Evolutionary conservation across 352 stramenopile genomes (phyloP).

Genomic region (Globisporangium echinulatum): DNA sequence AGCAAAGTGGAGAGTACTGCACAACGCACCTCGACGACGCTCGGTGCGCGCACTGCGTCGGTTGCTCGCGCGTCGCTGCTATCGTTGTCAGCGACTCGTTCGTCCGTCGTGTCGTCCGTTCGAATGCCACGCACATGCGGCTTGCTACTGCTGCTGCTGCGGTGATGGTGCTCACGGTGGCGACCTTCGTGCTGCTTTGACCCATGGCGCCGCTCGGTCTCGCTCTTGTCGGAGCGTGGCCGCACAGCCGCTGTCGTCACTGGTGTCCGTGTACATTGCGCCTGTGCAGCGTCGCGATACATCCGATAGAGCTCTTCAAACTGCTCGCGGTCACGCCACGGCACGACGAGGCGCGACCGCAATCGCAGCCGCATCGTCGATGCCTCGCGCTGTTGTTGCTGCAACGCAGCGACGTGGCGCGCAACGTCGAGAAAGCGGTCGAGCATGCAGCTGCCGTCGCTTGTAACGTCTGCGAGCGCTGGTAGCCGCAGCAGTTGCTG

Average conservation of each 20-base stretch:
- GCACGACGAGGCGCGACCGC: conserved; percentile 34
- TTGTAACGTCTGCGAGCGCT: conserved; percentile 49
- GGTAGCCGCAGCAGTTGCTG: conserved; percentile 43
- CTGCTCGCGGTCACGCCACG: conserved; percentile 38
- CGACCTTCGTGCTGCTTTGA: conserved; percentile 1
- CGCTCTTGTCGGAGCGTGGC: neutral
- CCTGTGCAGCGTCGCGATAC: conserved; percentile 31
- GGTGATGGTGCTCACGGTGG: conserved; percentile 15
- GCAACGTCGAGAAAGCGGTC: conserved; percentile 67
- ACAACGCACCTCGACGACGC: conserved; percentile 7
- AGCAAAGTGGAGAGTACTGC: no score
- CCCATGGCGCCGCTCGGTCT: conserved; percentile 5
- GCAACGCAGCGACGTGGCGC: conserved; percentile 22
- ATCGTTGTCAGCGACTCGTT: conserved; percentile 3
- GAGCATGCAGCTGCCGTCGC: conserved; percentile 47
- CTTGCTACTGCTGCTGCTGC: conserved; percentile 2
- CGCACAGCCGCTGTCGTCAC: no score
- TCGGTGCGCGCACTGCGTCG: conserved; percentile 1
- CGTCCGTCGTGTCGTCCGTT: no score
- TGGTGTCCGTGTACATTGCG: conserved; percentile 1
- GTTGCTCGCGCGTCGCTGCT: neutral
- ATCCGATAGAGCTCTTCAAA: conserved; percentile 53
- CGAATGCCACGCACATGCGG: neutral
- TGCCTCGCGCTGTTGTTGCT: conserved; percentile 24
- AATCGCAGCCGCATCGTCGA: conserved; percentile 44